These are phyloP conservation scores for Flaveria robusta DNA, from an alignment of 129 eudicot genomes.

Conservation along the genomic window DNA sequence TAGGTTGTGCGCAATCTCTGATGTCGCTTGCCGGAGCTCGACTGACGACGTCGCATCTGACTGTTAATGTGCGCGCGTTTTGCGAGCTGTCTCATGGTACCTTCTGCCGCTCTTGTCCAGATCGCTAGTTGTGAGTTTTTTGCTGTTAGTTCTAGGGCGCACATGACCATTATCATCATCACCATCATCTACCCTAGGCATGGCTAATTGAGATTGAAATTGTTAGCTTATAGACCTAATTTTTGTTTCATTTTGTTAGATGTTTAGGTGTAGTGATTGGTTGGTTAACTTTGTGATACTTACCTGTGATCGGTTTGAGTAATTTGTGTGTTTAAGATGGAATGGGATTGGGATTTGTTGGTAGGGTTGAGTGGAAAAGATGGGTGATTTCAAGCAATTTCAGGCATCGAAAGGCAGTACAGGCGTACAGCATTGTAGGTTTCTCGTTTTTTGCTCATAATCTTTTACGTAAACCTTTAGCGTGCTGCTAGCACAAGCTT, in stretches of 20 bases:
- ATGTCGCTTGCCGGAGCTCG: constrained; percentile 60
- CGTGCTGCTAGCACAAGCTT: constrained; percentile 8
- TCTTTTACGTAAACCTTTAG: background rate
- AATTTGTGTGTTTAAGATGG: constrained; percentile 30
- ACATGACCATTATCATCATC: constrained; percentile 3
- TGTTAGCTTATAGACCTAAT: background rate
- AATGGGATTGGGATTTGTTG: constrained; percentile 59
- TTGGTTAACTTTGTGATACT: background rate
- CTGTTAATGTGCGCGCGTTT: constrained; percentile 61
- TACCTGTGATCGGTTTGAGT: constrained; percentile 29
- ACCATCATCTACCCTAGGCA: too few species aligned
- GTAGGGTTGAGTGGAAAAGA: constrained; percentile 88
- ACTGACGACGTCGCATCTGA: constrained; percentile 58
- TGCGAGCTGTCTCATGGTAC: constrained; percentile 95
- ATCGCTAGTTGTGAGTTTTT: constrained; percentile 97
- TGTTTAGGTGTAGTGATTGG: constrained; percentile 2
- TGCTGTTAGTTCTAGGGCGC: constrained; percentile 33
- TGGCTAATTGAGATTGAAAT: constrained; percentile 2
- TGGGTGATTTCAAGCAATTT: constrained; percentile 72
- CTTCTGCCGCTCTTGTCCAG: constrained; percentile 99
- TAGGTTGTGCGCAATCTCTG: constrained; percentile 73
- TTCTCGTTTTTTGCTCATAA: constrained; percentile 23
- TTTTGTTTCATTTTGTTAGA: background rate
- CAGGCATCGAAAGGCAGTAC: constrained; percentile 54
- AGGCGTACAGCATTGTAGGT: constrained; percentile 62